These are phyloP conservation scores for Leccinum truebloodii DNA, from an alignment of 768 basidiomycete species.

Conservation along the genomic window DNA sequence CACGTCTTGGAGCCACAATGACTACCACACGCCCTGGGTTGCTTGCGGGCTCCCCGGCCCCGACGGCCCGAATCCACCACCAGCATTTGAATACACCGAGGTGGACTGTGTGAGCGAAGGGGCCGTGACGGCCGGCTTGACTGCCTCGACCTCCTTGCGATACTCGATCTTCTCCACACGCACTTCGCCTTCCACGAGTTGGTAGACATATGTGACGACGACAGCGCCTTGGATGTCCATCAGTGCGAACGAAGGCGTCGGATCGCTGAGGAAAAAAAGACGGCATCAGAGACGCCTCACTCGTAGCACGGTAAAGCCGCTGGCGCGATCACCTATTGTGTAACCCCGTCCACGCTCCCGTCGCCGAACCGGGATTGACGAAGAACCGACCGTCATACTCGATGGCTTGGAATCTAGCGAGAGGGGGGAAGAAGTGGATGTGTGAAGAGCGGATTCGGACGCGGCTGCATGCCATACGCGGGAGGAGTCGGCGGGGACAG, in stretches of 20 bases:
- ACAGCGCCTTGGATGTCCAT: slow-evolving; percentile 98
- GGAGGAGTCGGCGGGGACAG: not conserved
- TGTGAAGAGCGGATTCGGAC: not conserved
- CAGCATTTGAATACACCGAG: slow-evolving; percentile 31
- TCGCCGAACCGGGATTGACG: slow-evolving; percentile 93
- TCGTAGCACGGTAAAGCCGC: not conserved
- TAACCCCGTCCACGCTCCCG: slow-evolving; percentile 87
- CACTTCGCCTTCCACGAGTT: slow-evolving; percentile 91
- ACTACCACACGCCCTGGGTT: slow-evolving; percentile 31
- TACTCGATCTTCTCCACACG: slow-evolving; percentile 91
- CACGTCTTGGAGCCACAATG: not conserved
- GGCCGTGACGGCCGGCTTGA: slow-evolving; percentile 29
- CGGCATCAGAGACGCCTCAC: not conserved
- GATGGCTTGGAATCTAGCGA: slow-evolving; percentile 83
- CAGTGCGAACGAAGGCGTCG: slow-evolving; percentile 91
- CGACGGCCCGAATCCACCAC: slow-evolving; percentile 20
- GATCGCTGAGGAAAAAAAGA: slow-evolving; percentile 52
- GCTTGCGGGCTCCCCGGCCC: slow-evolving; percentile 30
- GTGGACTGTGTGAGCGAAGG: slow-evolving; percentile 33
- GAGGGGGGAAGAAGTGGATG: not conserved
- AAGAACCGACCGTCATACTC: slow-evolving; percentile 93
- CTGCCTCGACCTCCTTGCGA: slow-evolving; percentile 57
- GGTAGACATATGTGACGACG: slow-evolving; percentile 96
- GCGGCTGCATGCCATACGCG: not conserved
- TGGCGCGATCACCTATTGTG: slow-evolving; percentile 11